A percentile compares a stretch with the other conserved stretches of the same genome.
Conservation (phyloP, 2,329 filamentous ascomycete genomes). For the Capronia americana region DNA sequence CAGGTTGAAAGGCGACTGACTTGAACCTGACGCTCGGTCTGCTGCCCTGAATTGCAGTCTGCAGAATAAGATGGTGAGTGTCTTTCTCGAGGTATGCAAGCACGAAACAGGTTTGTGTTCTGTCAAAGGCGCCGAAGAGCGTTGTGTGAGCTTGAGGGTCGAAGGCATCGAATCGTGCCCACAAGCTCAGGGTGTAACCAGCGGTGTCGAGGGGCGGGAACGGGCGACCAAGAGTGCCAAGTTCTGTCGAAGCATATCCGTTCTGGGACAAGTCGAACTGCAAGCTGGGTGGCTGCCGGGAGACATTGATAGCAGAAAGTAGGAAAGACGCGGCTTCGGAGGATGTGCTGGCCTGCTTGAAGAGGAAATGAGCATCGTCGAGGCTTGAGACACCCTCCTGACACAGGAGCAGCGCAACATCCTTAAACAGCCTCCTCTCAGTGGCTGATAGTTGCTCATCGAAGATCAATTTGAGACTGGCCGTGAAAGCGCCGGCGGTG, state of each 20-base stretch:
- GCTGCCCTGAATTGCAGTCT: slow-evolving; percentile 87
- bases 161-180: slow-evolving; percentile 87
- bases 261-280: slow-evolving; percentile 91
- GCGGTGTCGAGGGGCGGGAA: slow-evolving; percentile 81
- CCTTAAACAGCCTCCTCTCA: slow-evolving; percentile 67
- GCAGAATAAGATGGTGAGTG: slow-evolving; percentile 90
- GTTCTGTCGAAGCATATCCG: slow-evolving; percentile 88
- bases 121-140: slow-evolving; percentile 92
- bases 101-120: slow-evolving; percentile 89
- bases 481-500: slow-evolving; percentile 71
- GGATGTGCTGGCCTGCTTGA: slow-evolving; percentile 61
- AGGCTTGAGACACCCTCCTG: slow-evolving; percentile 79
- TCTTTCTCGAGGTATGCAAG: slow-evolving; percentile 93
- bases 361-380: slow-evolving; percentile 82
- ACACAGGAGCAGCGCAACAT: slow-evolving; percentile 70
- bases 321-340: slow-evolving; percentile 70
- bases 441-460: slow-evolving; percentile 58
- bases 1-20: slow-evolving; percentile 74
- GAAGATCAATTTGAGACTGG: slow-evolving; percentile 69
- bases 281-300: slow-evolving; percentile 81
- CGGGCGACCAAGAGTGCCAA: slow-evolving; percentile 79
- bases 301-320: slow-evolving; percentile 73
- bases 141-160: slow-evolving; percentile 88
- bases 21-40: slow-evolving; percentile 94
- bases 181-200: slow-evolving; percentile 89